Base-by-base conservation (phyloP, 2,329 filamentous ascomycete species). In the Onygenales sp. region DNA sequence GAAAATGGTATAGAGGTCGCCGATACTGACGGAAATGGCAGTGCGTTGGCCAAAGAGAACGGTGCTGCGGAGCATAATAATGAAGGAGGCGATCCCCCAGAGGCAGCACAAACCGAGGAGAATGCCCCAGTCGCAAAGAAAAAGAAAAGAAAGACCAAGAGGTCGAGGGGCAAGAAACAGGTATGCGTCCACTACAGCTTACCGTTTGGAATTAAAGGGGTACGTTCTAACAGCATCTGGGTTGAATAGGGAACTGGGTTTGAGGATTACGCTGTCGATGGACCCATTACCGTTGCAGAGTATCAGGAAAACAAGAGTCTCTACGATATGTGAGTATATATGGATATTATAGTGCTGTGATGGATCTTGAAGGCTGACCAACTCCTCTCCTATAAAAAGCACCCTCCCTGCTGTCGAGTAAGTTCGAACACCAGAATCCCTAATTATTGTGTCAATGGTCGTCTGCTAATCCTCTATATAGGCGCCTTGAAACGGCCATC, bases 401-500 rank as follows among this genome's bases (percentile, higher is more conserved):
- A 63, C 71, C 3, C 67, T 77, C 7, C 68, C 78, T 1, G 84
- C 87, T 58, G 65, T 75, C 37, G 77, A 82, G 84, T 86, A 74
- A 69, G 72, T 58, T 47, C 8, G 4, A 3, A n/a, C 9, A 42
- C 17, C 34, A 11, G 11, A n/a, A 39, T 5, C 27, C 36, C 56
- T 50, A 17, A 33, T n/a, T 13, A 14, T 17, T 36, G 1, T 39
- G 13, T 36, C 4, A 37, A 47, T 13, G 34, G 10, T 45, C 6
- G 31, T 27, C 8, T 49, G 13, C 53, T 42, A 2, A 42, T 55
- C 21, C 34, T 10, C n/a, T 11, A 14, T 4, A 5, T 55, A 87
- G 86, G 53, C 88, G 93, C 46, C 88, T 97, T 42, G 85, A 96
- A 64, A 80, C 84, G 31, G 93, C 88, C 46, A 86, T 97, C 52